Conservation (phyloP, 31 red algal genomes). For the Asparagopsis taxiformis region DNA sequence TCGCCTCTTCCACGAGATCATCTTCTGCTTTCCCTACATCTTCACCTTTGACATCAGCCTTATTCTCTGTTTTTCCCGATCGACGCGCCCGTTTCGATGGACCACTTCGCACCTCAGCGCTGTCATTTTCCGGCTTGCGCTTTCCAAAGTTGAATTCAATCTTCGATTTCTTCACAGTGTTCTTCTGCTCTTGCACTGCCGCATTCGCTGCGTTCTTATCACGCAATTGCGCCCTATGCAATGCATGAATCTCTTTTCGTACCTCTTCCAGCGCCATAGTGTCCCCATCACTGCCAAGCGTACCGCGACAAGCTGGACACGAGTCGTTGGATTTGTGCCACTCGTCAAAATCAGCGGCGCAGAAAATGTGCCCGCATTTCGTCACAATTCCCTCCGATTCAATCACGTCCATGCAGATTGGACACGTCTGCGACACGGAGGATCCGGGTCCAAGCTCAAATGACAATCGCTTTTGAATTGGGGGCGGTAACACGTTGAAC, state of each 20-base stretch:
- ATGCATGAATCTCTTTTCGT: constrained; percentile 40
- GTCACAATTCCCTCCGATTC: constrained; percentile 27
- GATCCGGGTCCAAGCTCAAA: constrained; percentile 12
- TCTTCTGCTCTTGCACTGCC: neutral
- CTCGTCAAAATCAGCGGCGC: constrained; percentile 33
- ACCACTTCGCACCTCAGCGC: neutral
- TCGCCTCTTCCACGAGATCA: constrained; percentile 6
- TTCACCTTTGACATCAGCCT: neutral
- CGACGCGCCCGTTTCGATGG: constrained; percentile 15
- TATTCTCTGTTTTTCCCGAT: neutral
- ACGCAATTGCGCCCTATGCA: neutral
- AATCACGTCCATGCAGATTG: constrained; percentile 49
- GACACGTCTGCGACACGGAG: constrained; percentile 21
- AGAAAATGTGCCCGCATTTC: constrained; percentile 53
- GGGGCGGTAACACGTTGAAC: constrained; percentile 11
- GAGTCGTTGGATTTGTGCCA: constrained; percentile 34
- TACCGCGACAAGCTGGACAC: constrained; percentile 26
- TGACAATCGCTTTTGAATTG: constrained; percentile 15
- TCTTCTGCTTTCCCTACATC: neutral
- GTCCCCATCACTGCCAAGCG: constrained; percentile 4
- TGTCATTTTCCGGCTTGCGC: neutral
- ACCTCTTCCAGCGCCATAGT: constrained; percentile 31
- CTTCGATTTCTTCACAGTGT: neutral
- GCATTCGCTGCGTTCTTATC: neutral
- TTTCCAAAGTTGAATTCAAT: constrained; percentile 18